These are phyloP conservation scores for Stevia rebaudiana DNA, from an alignment of 140 eudicot species.

Conservation along the genomic window DNA sequence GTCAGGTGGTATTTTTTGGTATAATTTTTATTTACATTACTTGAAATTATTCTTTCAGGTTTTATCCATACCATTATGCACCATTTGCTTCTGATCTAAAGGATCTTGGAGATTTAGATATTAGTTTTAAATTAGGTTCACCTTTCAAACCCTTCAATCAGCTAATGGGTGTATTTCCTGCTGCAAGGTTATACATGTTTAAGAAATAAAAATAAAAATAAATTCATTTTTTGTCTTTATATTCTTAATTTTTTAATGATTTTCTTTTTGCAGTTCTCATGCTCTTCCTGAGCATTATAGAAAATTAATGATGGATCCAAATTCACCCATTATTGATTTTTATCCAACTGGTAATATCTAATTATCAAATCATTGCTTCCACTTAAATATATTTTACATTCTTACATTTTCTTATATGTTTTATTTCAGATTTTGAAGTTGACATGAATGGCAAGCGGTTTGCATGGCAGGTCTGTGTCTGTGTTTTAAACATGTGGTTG, in stretches of 20 bases:
- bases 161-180: conserved; percentile 93
- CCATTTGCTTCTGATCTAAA: conserved; percentile 99
- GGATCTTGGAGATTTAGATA: conserved; percentile 59
- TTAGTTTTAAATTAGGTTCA: conserved; percentile 74
- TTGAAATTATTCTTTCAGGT: conserved; percentile 42
- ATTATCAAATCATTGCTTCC: conserved; percentile 14
- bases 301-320: conserved; percentile 83
- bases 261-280: conserved; percentile 61
- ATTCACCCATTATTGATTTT: conserved; percentile 87
- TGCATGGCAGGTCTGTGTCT: conserved; percentile 87
- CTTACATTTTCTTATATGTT: neutral
- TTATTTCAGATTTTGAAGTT: conserved; percentile 78
- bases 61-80: conserved; percentile 97
- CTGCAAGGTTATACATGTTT: conserved; percentile 70
- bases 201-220: no score
- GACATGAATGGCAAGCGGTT: conserved; percentile 97
- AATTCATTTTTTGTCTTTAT: neutral
- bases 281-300: conserved; percentile 88
- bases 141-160: conserved; percentile 96
- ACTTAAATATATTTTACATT: neutral
- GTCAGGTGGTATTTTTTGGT: neutral
- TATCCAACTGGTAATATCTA: conserved; percentile 80
- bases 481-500: neutral
- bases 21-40: neutral
- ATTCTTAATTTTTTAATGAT: neutral